Evolutionary conservation across 768 basidiomycete genomes (phyloP), one percentile per base, ranked within the genome.

Genomic region (Auriculariales sp.): DNA sequence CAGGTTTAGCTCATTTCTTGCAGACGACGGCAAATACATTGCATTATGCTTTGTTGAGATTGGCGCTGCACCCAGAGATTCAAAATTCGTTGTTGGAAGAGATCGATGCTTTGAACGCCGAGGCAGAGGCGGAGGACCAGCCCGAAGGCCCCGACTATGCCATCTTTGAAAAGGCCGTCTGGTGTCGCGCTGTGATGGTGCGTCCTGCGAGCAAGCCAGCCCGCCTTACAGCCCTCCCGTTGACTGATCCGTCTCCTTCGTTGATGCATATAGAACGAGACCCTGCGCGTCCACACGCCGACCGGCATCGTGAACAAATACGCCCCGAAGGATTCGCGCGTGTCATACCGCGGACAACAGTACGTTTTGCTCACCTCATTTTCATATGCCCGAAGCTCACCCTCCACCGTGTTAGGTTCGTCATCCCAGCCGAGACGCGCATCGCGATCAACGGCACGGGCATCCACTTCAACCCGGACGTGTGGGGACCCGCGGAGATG

Each of bases 21-120:
- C n/a, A n/a, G 45, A 53, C 52, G 3, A 46, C 49, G 17, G 52
- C 52, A 17, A 50, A 49, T 28, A 53, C 52, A 17, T 44, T 49
- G 9, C 49, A 49, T n/a, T 47, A 50, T 33, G 44, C 52, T 11
- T 42, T 53, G 31, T 25, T 46, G n/a, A 44, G 42, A 17, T 44
- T 53, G 14, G 48, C 52, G 12, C 42, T 53, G 34, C 49, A 53
- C 46, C 52, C 39, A n/a, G 42, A 50, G 3, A 46, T 53, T 5
- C 52, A 53, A 42, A 25, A 28, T 17, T 32, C 29, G 28, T 34
- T 47, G 22, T 32, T 46, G 22, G 29, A 19, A 9, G 49, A 53
- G 29, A 27, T 53, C 29, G 39, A 44, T 19, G 39, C 22, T 19
- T 24, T 36, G n/a, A 10, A 14, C 17, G 11, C 11, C 34, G 35